Conservation (phyloP, 305 asterid genomes). For the Nicotiana rustica region DNA sequence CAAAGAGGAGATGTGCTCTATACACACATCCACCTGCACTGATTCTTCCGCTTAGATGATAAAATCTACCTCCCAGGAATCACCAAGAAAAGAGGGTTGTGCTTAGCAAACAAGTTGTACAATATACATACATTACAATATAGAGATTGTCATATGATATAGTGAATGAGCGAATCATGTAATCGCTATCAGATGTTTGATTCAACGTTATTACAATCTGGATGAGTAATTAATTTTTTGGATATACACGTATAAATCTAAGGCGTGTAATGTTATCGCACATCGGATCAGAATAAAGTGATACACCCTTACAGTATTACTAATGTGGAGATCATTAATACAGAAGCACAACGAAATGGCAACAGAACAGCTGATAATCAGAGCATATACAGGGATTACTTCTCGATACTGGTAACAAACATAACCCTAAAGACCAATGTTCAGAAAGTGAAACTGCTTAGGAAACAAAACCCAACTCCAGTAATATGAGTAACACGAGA, state of each 20-base stretch:
- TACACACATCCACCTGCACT: no score
- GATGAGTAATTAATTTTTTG: background rate
- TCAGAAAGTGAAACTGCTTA: background rate
- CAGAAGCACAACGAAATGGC: background rate
- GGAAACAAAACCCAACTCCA: background rate
- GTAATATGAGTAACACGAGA: background rate
- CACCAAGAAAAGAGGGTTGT: background rate
- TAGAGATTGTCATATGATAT: background rate
- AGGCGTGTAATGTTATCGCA: background rate
- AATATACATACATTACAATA: background rate
- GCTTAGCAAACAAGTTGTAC: constrained; percentile 1
- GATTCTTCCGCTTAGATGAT: background rate
- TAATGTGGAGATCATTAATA: background rate
- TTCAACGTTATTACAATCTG: background rate
- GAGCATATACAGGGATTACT: constrained; percentile 10
- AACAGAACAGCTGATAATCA: background rate
- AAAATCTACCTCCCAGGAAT: background rate
- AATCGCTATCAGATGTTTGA: constrained; percentile 17
- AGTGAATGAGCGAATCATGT: constrained; percentile 8
- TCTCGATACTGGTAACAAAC: constrained; percentile 10
- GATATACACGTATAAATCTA: background rate
- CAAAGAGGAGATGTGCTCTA: no score
- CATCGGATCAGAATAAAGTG: background rate
- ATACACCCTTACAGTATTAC: background rate
- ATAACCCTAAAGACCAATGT: background rate